phyloP scores from a whole-genome alignment of 345 rosid species.

The Brassica carinata region DNA sequence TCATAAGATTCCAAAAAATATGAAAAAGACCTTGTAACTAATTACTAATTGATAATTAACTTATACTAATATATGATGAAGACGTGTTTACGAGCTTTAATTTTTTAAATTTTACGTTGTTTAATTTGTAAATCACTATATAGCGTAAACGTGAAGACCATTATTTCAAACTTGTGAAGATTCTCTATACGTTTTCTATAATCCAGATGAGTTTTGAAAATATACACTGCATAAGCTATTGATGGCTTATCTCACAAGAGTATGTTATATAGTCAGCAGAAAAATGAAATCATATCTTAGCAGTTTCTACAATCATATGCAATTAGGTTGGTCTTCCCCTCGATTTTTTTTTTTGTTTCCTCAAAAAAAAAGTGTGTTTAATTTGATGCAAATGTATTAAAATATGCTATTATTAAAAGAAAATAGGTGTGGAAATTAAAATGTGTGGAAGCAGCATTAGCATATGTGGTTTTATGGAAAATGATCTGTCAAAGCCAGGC shows the following conservation, averaged over 20 bases:
- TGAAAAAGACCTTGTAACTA: conserved; percentile 30
- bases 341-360: background rate
- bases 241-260: background rate
- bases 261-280: conserved; percentile 6
- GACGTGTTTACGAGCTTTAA: background rate
- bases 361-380: background rate
- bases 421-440: background rate
- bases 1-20: conserved; percentile 38
- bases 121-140: background rate
- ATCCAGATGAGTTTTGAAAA: background rate
- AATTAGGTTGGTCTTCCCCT: conserved; percentile 7
- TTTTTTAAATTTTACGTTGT: conserved; percentile 1
- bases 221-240: background rate
- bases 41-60: background rate
- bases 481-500: conserved; percentile 42
- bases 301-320: conserved; percentile 34
- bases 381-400: background rate
- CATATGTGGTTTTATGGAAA: conserved; percentile 27
- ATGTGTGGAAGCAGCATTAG: conserved; percentile 29
- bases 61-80: background rate
- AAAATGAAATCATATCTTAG: conserved; percentile 13
- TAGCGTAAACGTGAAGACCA: background rate
- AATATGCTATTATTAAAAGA: background rate
- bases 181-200: background rate
- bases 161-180: background rate